A percentile compares a stretch with the other conserved stretches of the same genome.
These are phyloP conservation scores for Sanghuangporus baumii DNA, from an alignment of 1,284 basidiomycete species.

Conservation along the genomic window DNA sequence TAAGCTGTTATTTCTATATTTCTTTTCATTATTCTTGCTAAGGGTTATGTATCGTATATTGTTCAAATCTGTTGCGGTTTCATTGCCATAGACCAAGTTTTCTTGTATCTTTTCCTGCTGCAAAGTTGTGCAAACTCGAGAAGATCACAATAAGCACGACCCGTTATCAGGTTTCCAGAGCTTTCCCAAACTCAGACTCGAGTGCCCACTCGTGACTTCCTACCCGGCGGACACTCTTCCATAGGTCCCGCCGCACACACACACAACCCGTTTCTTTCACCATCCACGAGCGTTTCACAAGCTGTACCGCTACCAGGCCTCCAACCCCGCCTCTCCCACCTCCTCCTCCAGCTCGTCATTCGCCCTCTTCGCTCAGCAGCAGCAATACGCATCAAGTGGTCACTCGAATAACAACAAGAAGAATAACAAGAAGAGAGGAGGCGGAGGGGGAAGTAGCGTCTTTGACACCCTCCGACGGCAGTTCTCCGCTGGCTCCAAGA, in stretches of 20 bases:
- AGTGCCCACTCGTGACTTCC: background rate
- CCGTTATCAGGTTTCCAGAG: background rate
- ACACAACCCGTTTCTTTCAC: background rate
- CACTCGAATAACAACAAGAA: constrained; percentile 1
- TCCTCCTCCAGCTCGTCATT: constrained; percentile 12
- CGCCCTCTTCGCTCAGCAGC: constrained; percentile 5
- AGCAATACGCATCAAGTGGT: background rate
- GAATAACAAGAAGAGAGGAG: background rate
- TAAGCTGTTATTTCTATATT: background rate
- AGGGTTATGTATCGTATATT: too few relatives aligned
- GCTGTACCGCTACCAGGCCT: constrained; percentile 12
- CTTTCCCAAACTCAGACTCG: background rate
- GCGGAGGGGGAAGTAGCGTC: constrained; percentile 1
- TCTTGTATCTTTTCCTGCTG: too few relatives aligned
- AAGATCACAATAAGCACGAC: too few relatives aligned
- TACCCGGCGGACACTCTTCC: background rate
- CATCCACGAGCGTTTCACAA: constrained; percentile 1
- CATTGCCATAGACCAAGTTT: too few relatives aligned
- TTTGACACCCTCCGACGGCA: constrained; percentile 13
- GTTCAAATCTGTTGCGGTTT: too few relatives aligned
- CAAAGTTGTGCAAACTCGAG: too few relatives aligned
- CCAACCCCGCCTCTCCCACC: constrained; percentile 7
- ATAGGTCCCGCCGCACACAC: background rate
- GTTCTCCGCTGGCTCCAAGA: constrained; percentile 11
- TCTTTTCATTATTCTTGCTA: background rate